These are phyloP conservation scores for Sclerotinia minor DNA, from an alignment of 2,329 filamentous ascomycete species.

Conservation along the genomic window DNA sequence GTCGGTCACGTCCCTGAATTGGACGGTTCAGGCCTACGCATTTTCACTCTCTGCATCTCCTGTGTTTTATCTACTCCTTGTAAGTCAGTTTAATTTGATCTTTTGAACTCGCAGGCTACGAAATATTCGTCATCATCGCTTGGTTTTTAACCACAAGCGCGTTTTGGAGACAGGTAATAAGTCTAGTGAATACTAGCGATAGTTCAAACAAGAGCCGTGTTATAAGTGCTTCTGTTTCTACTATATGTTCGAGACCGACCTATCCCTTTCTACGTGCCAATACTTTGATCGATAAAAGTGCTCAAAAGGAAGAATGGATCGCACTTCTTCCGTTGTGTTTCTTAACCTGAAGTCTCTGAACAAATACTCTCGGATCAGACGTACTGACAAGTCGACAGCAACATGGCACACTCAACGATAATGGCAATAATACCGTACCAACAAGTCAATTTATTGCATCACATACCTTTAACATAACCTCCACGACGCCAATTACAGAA, in stretches of 20 bases:
- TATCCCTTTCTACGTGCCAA: background rate
- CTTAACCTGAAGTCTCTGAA: background rate
- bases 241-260: background rate
- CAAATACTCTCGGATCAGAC: background rate
- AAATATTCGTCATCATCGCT: background rate
- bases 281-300: background rate
- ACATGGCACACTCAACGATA: constrained; percentile 6
- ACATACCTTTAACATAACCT: constrained; percentile 18
- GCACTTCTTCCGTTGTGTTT: background rate
- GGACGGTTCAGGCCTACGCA: constrained; percentile 23
- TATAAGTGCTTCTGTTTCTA: background rate
- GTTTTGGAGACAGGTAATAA: background rate
- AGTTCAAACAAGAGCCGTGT: background rate
- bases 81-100: constrained; percentile 4
- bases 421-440: constrained; percentile 7
- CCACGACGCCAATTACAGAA: background rate
- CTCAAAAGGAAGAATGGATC: background rate
- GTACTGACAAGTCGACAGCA: constrained; percentile 13
- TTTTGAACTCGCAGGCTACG: too few relatives aligned
- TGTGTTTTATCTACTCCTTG: constrained; percentile 23
- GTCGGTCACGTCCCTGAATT: constrained; percentile 13
- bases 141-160: background rate
- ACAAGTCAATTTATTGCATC: constrained; percentile 7
- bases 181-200: background rate
- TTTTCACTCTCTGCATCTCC: constrained; percentile 13